These are phyloP conservation scores for Yarrowia sp. DNA, from an alignment of 805 yeast species.

Conservation along the genomic window DNA sequence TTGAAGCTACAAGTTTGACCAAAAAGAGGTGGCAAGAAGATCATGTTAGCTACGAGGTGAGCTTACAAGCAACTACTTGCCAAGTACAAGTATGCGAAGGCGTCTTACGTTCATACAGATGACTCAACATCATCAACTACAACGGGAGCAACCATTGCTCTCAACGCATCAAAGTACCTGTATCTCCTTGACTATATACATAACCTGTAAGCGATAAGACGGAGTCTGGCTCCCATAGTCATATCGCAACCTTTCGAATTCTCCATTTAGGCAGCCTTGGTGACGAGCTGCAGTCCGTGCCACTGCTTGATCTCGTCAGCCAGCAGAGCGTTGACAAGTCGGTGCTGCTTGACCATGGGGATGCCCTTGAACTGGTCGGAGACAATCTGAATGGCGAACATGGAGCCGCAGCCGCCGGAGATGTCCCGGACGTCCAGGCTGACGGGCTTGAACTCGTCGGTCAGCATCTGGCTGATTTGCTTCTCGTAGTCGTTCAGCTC, in stretches of 20 bases:
- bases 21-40: too few species aligned
- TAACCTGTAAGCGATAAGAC: background rate
- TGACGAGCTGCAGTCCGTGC: conserved; percentile 91
- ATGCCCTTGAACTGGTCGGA: conserved; percentile 74
- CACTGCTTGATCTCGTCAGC: conserved; percentile 84
- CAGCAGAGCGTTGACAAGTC: conserved; percentile 76
- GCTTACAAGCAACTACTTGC: too few species aligned
- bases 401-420: conserved; percentile 96
- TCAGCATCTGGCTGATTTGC: conserved; percentile 56
- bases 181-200: conserved; percentile 13
- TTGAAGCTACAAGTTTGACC: too few species aligned
- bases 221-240: background rate
- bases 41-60: too few species aligned
- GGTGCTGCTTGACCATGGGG: conserved; percentile 85
- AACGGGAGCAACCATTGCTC: too few species aligned
- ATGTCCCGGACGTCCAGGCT: conserved; percentile 71
- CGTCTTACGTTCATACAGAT: too few species aligned
- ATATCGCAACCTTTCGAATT: background rate
- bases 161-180: background rate
- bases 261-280: conserved; percentile 47
- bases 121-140: too few species aligned
- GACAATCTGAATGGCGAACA: conserved; percentile 84
- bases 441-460: conserved; percentile 57
- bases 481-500: conserved; percentile 60
- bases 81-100: too few species aligned